Evolutionary conservation across 2,329 filamentous ascomycete genomes (phyloP), one percentile per base, ranked within the genome.

Genomic region (Ascochyta rabiei): DNA sequence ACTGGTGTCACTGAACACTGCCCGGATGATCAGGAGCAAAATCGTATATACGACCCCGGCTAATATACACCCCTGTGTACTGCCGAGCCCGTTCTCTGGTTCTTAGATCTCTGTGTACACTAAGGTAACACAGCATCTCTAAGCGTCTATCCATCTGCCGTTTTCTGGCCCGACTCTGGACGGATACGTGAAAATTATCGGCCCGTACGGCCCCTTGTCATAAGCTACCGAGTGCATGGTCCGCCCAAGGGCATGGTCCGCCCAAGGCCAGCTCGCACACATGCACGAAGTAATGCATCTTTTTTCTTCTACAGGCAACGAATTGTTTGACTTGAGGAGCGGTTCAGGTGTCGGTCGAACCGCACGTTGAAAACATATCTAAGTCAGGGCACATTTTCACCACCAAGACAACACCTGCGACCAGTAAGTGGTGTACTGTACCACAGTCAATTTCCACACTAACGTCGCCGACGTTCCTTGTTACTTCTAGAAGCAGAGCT

Each of bases 401-500:
- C 12, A 5, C 1, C 12, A 13, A 12, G 10, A 30, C 28, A 30
- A 30, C n/a, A 6, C 13, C 28, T 30, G 28, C 10, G 28, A 30
- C 12, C 28, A 13, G 28, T 30, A 30, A 9, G 24, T 48, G 8
- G 5, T 28, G 2, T 3, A 15, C n/a, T 23, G n/a, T n/a, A 34
- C 40, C 34, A 13, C 16, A 21, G 24, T 21, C 24, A 49, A 50
- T 55, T 18, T 55, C 52, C 41, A 50, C 52, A 41, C 10, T 13
- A n/a, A 38, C 23, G 31, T 26, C 42, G 52, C 52, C 31, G 37
- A 50, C 42, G 37, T 55, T 55, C 52, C 28, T 33, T 31, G 6
- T 33, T 5, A 12, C 18, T 55, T 55, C 52, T 12, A 50, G 46
- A 50, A 55, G 19, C 16, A 8, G 21, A 45, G 46, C 46, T 38